Conservation (phyloP, 768 basidiomycete genomes). For the Suillus ampliporus region DNA sequence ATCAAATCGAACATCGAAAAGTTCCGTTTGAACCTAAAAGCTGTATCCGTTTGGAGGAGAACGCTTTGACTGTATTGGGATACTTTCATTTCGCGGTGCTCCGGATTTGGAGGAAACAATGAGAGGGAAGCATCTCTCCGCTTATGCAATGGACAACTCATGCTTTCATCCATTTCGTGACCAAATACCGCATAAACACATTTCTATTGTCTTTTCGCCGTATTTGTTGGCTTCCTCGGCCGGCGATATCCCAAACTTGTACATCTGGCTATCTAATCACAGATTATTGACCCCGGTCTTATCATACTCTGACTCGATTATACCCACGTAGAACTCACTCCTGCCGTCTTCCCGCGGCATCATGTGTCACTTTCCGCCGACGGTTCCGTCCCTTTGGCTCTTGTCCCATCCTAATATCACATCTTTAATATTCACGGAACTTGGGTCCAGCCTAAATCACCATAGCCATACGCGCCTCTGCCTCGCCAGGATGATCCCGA, state of each 20-base stretch:
- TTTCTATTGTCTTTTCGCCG: constrained; percentile 53
- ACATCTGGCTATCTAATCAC: constrained; percentile 36
- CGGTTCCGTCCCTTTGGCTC: constrained; percentile 30
- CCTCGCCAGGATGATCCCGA: not conserved
- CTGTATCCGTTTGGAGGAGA: constrained; percentile 25
- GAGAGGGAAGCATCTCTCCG: constrained; percentile 32
- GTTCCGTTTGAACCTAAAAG: constrained; percentile 43
- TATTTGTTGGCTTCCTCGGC: constrained; percentile 33
- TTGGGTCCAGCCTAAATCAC: constrained; percentile 3
- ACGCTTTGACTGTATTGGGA: constrained; percentile 26
- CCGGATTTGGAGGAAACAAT: constrained; percentile 39
- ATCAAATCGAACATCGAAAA: constrained; percentile 37
- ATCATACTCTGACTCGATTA: constrained; percentile 38
- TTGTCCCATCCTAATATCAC: constrained; percentile 16
- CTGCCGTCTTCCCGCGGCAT: constrained; percentile 38
- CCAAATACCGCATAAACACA: constrained; percentile 46
- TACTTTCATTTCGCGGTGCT: constrained; percentile 15
- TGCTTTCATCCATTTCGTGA: constrained; percentile 47
- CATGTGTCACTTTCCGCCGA: constrained; percentile 35
- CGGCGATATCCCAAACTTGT: constrained; percentile 43
- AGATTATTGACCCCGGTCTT: constrained; percentile 39
- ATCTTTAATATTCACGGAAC: constrained; percentile 13
- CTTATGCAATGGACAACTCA: constrained; percentile 39
- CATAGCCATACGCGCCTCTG: constrained; percentile 21
- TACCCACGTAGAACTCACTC: constrained; percentile 33